Conservation (phyloP, 2,329 filamentous ascomycete species). For the Xylaria multiplex region DNA sequence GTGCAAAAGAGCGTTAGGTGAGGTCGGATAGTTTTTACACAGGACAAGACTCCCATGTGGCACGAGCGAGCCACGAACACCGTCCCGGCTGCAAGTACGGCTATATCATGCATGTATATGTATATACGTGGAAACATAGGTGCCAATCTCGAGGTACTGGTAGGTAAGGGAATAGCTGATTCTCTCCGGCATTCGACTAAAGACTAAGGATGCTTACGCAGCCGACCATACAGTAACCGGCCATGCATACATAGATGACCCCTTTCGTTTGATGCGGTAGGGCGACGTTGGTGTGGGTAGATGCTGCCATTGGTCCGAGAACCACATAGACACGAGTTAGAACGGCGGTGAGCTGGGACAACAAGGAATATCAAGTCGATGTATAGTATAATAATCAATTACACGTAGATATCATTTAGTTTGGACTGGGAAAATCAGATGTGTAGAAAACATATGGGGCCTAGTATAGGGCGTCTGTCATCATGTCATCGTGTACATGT, state of each 20-base stretch:
- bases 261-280: neutral
- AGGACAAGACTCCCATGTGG: neutral
- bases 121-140: neutral
- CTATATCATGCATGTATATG: neutral
- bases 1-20: neutral
- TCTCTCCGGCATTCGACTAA: neutral
- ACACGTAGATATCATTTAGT: too few relatives aligned
- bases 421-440: too few relatives aligned
- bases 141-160: neutral
- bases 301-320: constrained; percentile 21
- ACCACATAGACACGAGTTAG: neutral
- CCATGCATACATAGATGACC: neutral
- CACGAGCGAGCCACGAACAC: neutral
- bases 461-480: too few relatives aligned
- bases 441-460: too few relatives aligned
- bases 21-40: neutral
- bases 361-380: too few relatives aligned
- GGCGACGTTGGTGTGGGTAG: constrained; percentile 19
- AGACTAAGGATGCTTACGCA: neutral
- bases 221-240: neutral
- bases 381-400: too few relatives aligned
- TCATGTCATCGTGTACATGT: too few relatives aligned
- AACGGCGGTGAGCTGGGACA: constrained; percentile 26
- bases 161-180: neutral
- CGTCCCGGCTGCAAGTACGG: neutral